These are phyloP conservation scores for Cytospora leucostoma DNA, from an alignment of 2,329 filamentous ascomycete genomes.

Conservation along the genomic window DNA sequence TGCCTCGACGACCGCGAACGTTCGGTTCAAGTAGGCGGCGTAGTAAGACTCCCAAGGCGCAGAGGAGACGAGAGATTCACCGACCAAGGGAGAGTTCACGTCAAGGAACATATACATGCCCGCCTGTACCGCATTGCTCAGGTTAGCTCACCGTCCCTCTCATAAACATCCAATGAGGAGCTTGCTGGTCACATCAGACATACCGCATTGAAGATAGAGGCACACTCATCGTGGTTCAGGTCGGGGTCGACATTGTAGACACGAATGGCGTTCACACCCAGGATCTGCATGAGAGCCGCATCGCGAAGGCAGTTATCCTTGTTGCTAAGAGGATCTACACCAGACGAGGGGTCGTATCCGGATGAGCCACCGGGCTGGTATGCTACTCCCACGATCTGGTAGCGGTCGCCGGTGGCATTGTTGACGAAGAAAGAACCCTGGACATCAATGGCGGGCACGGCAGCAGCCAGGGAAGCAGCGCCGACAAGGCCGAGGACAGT, in stretches of 20 bases:
- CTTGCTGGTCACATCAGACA: constrained; percentile 26
- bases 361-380: constrained; percentile 70
- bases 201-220: constrained; percentile 66
- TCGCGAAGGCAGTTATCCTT: constrained; percentile 61
- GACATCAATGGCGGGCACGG: constrained; percentile 59
- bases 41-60: constrained; percentile 63
- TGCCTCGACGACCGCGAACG: constrained; percentile 66
- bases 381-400: constrained; percentile 67
- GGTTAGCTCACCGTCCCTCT: not conserved
- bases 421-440: constrained; percentile 62
- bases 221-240: constrained; percentile 67
- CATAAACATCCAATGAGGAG: not conserved
- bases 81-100: constrained; percentile 65
- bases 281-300: constrained; percentile 64
- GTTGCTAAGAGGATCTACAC: constrained; percentile 62
- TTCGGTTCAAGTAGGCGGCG: constrained; percentile 62
- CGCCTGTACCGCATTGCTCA: constrained; percentile 41
- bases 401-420: constrained; percentile 57
- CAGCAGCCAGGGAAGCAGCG: constrained; percentile 54
- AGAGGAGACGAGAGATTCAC: constrained; percentile 56
- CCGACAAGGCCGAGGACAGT: constrained; percentile 15
- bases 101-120: constrained; percentile 71
- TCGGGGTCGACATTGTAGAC: constrained; percentile 70
- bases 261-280: constrained; percentile 67
- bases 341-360: constrained; percentile 56